Base-by-base conservation (phyloP, 2,329 filamentous ascomycete genomes). In the Teratosphaeria pseudoeucalypti region DNA sequence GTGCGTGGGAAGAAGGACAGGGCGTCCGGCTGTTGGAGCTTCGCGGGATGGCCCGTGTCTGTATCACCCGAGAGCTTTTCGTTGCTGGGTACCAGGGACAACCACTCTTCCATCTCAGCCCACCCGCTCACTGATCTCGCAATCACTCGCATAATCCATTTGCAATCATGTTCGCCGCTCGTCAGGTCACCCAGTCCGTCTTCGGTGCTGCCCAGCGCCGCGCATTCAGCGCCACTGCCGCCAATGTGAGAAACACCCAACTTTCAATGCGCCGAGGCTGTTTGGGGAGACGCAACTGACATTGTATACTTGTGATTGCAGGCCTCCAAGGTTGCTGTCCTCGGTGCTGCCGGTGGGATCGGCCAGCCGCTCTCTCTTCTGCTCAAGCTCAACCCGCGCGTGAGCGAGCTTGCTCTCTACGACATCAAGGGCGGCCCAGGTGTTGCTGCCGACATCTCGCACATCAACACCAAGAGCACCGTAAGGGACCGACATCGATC, bases 381-480 rank as follows among this genome's bases (percentile, higher is more conserved):
- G 74, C 85, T 99, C 78, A 99, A 99, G 90, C 87, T 96, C 76
- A 97, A 96, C 87, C 90, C 92, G 71, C 85, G 89, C 74, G 92
- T 97, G 70, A 88, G 85, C 72, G 87, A 96, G 77, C 89, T 99
- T 72, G 89, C 92, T 66, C 89, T 99, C 73, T 99, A 97, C 82
- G 94, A 99, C 81, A 95, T 99, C 81, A 88, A 89, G 73, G 88
- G 91, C 73, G 92, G 83, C 73, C 92, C 92, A 76, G 92, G 92
- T 87, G 94, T 99, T 78, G 94, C 92, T 71, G 94, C 94, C 76
- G 94, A 99, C 79, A 86, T 99, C 78, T 89, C 89, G 74, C 94
- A 99, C 84, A 91, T 99, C 85, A 97, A 97, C 87, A 96, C 92
- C 80, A 95, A 95, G 87, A 92, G 89, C 82, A 86, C 78, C 71